Evolutionary conservation across 2,329 filamentous ascomycete genomes (phyloP).

Genomic region (Fusarium annulatum): DNA sequence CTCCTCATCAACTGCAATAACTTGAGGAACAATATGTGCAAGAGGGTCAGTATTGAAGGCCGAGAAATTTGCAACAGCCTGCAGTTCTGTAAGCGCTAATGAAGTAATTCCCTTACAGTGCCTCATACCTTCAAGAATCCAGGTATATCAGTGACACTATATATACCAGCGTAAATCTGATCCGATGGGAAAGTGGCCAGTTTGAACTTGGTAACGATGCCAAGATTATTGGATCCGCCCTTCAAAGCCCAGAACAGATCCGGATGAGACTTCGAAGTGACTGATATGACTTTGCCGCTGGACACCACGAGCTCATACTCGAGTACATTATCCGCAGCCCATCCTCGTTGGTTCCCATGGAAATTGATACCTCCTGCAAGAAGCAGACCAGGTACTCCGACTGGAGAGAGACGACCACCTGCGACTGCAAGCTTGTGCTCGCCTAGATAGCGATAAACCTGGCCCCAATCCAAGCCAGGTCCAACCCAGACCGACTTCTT

Average conservation of each 20-base stretch:
- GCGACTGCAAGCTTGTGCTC: constrained; percentile 15
- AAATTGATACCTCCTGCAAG: constrained; percentile 37
- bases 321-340: constrained; percentile 44
- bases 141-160: constrained; percentile 17
- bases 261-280: constrained; percentile 48
- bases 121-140: constrained; percentile 12
- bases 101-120: accelerated
- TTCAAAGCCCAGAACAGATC: constrained; percentile 52
- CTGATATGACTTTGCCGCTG: constrained; percentile 53
- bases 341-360: constrained; percentile 43
- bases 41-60: constrained; percentile 30
- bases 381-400: constrained; percentile 32
- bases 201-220: constrained; percentile 50
- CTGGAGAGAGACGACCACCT: constrained; percentile 31
- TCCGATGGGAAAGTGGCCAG: constrained; percentile 40
- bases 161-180: constrained; percentile 24
- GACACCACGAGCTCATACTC: constrained; percentile 58
- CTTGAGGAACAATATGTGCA: constrained; percentile 30
- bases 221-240: constrained; percentile 52
- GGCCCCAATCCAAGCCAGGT: constrained; percentile 32
- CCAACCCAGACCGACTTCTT: constrained; percentile 27
- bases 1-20: constrained; percentile 19
- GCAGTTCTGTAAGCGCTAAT: not conserved
- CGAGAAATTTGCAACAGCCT: constrained; percentile 30
- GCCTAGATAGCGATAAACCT: constrained; percentile 26